phyloP scores from a whole-genome alignment of 2,329 filamentous ascomycete species.

The Colletotrichum melonis region DNA sequence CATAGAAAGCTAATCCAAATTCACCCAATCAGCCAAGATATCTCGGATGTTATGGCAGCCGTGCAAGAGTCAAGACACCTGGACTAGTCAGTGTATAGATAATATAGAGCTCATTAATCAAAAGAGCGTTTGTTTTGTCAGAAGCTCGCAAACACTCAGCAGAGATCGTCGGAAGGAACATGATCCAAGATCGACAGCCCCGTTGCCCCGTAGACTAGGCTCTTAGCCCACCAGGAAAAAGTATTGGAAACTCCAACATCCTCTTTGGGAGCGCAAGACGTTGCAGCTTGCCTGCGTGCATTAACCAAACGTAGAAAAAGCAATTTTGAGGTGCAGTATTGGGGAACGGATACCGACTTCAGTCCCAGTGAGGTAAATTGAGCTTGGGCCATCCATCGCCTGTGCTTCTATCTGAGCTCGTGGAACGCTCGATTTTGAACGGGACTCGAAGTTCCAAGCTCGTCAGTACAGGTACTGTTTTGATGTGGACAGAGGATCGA shows the following conservation, averaged over 20 bases:
- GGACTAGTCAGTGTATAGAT: background rate
- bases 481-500: background rate
- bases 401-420: background rate
- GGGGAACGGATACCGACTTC: slow-evolving; percentile 11
- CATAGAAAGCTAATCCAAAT: background rate
- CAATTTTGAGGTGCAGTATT: slow-evolving; percentile 5
- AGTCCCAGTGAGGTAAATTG: slow-evolving; percentile 2
- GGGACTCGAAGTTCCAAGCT: background rate
- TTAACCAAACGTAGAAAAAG: slow-evolving; percentile 8
- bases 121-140: background rate
- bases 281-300: slow-evolving; percentile 8
- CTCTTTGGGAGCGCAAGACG: background rate
- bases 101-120: background rate
- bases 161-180: background rate
- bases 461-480: background rate
- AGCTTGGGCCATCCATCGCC: slow-evolving; percentile 5
- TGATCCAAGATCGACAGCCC: background rate
- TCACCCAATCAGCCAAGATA: background rate
- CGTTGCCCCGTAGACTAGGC: background rate
- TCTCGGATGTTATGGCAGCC: background rate
- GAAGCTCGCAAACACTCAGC: background rate
- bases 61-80: background rate
- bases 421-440: background rate
- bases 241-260: background rate
- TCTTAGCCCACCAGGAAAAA: background rate